Base-by-base conservation (phyloP, 106 monocot genomes). In the Vanilla planifolia region DNA sequence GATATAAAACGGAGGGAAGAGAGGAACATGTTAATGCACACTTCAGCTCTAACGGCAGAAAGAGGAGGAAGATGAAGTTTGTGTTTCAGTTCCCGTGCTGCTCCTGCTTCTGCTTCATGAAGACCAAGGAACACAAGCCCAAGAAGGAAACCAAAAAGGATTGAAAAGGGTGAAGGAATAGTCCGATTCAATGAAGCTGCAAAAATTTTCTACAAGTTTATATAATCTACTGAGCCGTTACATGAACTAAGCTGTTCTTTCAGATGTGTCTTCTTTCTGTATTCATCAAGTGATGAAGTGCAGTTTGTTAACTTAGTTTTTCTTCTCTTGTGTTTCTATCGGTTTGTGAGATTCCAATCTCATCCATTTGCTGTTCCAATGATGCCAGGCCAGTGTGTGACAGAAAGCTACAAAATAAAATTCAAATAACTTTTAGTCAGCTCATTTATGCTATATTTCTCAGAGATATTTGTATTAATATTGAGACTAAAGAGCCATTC, bases 101-200 rank as follows among this genome's bases (percentile, higher is more conserved):
- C 66, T 75, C 80, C 33, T 80, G 75, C 60, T 80, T 80, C 75
- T 75, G 80, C 67, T 80, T 80, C 80, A 57, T 80, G 80, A 80
- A 70, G 71, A 37, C 62, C 29, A 80, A 80, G 23, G 46, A 65
- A 46, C 40, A 71, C 24, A 35, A 60, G 35, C 36, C 74, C 2
- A 67, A 80, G 56, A 69, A 71, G 61, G 75, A 73, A 51, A 55
- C 61, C 14, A 67, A 71, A 43, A 73, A 55, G 22, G 71, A 74
- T 20, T 74, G 62, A 75, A 4, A 48, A 21, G 21, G 21, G 3
- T 45, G 17, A 3, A 45, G n/a, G 23, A 23, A 9, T 24, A 23
- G 10, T 9, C 48, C 10, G 19, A 5, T 47, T 47, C 21, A 20
- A 22, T 7, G 7, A 48, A 24, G 48, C 4, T 8, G 23, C 16